phyloP scores from a whole-genome alignment of 2,329 filamentous ascomycete genomes.

The Cephalotrichum gorgonifer region DNA sequence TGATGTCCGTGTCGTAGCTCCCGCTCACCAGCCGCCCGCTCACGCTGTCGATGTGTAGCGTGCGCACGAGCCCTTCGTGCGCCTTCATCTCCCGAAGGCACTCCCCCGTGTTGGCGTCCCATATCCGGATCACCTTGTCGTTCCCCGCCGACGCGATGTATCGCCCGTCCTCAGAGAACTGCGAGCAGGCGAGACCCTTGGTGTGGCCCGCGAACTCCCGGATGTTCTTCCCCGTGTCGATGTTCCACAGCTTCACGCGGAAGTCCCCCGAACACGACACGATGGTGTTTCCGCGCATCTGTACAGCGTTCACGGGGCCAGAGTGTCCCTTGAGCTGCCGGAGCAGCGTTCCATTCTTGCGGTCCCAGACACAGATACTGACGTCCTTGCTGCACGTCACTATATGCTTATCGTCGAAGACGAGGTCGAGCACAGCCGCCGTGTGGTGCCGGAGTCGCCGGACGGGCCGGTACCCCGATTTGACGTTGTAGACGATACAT shows the following conservation, averaged over 20 bases:
- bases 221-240: constrained; percentile 77
- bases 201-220: constrained; percentile 86
- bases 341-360: constrained; percentile 62
- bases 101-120: constrained; percentile 84
- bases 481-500: constrained; percentile 85
- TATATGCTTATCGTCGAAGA: constrained; percentile 85
- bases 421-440: constrained; percentile 86
- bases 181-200: constrained; percentile 87
- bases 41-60: constrained; percentile 78
- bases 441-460: constrained; percentile 68
- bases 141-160: constrained; percentile 92
- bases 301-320: constrained; percentile 92
- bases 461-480: constrained; percentile 67
- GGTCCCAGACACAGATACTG: constrained; percentile 90
- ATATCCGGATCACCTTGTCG: constrained; percentile 90
- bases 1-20: constrained; percentile 91
- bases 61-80: constrained; percentile 78
- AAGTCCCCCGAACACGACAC: constrained; percentile 93
- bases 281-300: constrained; percentile 84
- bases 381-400: constrained; percentile 96
- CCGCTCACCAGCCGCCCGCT: constrained; percentile 82
- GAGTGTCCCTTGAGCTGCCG: constrained; percentile 76
- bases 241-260: constrained; percentile 89
- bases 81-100: constrained; percentile 72
- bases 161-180: constrained; percentile 91